These are phyloP conservation scores for Bombardia bombarda DNA, from an alignment of 495 filamentous ascomycete species.

Conservation along the genomic window DNA sequence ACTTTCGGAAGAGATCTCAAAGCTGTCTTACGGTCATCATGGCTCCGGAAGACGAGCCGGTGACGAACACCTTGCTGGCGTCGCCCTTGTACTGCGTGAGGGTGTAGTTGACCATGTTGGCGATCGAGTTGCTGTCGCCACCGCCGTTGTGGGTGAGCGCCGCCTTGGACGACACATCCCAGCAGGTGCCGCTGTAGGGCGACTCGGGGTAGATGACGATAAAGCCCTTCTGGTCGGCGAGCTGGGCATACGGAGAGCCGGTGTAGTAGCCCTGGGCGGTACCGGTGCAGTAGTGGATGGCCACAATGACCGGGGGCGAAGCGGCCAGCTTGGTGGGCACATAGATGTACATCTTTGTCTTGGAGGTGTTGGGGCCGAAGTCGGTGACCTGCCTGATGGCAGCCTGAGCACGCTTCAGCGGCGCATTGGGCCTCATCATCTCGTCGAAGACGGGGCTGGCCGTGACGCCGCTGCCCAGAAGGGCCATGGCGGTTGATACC, in stretches of 20 bases:
- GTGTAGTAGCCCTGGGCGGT: conserved; percentile 22
- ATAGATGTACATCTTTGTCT: conserved; percentile 47
- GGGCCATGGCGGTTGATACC: no score
- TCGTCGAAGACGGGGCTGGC: no score
- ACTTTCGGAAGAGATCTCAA: no score
- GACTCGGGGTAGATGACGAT: conserved; percentile 41
- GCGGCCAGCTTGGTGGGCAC: conserved; percentile 43
- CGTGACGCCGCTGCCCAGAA: no score
- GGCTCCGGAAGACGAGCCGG: conserved; percentile 41
- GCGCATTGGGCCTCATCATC: no score
- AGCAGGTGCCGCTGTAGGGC: conserved; percentile 38
- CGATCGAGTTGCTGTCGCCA: conserved; percentile 42
- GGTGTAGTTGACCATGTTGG: conserved; percentile 45
- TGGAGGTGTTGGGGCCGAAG: conserved; percentile 38
- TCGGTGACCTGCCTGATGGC: conserved; percentile 29
- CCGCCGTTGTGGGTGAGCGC: conserved; percentile 46
- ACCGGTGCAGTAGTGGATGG: conserved; percentile 42
- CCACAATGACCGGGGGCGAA: conserved; percentile 47
- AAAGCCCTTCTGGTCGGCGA: conserved; percentile 40
- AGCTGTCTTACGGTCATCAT: no score
- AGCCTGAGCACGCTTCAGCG: no score
- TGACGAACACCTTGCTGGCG: conserved; percentile 35
- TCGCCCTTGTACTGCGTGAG: conserved; percentile 38
- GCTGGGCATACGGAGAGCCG: conserved; percentile 14
- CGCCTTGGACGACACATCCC: conserved; percentile 36